Evolutionary conservation across 441 rosid species (phyloP).

Genomic region (Bocquillonia castaneifolia): DNA sequence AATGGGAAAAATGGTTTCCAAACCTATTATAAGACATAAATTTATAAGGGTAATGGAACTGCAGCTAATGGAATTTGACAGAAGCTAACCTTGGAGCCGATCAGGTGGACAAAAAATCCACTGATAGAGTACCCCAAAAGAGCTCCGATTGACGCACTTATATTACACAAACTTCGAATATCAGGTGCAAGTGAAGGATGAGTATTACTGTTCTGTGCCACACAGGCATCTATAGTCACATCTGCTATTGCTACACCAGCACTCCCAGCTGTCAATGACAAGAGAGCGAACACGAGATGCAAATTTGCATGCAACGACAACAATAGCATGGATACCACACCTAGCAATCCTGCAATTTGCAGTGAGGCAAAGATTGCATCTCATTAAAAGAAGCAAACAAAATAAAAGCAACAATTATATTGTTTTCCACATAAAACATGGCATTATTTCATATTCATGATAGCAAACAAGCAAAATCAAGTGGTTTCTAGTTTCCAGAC

Average conservation of each 20-base stretch:
- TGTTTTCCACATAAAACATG: not conserved
- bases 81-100: not conserved
- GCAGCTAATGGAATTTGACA: not conserved
- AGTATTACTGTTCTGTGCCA: conserved; percentile 63
- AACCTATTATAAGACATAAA: no score
- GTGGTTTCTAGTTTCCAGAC: no score
- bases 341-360: conserved; percentile 56
- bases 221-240: conserved; percentile 80
- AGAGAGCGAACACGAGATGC: conserved; percentile 48
- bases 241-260: conserved; percentile 77
- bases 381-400: not conserved
- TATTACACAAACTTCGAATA: conserved; percentile 73
- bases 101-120: conserved; percentile 51
- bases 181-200: conserved; percentile 53
- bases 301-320: conserved; percentile 44
- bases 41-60: not conserved
- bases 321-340: conserved; percentile 42
- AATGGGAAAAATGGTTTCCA: no score
- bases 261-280: conserved; percentile 53
- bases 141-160: conserved; percentile 76
- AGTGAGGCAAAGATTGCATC: not conserved
- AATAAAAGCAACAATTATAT: not conserved
- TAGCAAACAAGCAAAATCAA: no score
- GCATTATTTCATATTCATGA: no score
- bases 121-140: conserved; percentile 51